Evolutionary conservation across 2,329 filamentous ascomycete species (phyloP).

Genomic region (Colletotrichum liriopes): DNA sequence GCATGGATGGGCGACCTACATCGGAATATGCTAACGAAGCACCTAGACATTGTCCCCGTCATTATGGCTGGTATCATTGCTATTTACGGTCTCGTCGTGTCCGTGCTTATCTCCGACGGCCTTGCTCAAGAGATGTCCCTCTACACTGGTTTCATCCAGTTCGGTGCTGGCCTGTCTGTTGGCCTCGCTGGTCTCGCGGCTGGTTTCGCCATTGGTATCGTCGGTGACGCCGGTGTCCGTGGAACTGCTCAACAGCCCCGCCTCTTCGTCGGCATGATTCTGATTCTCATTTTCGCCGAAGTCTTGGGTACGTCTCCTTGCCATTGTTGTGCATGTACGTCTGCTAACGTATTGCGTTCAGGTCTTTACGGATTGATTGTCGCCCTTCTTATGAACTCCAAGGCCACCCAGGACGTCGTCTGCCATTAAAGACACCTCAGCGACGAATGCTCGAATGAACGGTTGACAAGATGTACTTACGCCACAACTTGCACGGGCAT

Average conservation of each 20-base stretch:
- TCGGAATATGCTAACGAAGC: constrained; percentile 40
- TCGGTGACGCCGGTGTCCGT: constrained; percentile 90
- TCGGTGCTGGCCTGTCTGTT: constrained; percentile 86
- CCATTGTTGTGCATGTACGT: neutral
- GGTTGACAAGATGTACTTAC: constrained; percentile 57
- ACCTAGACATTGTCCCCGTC: constrained; percentile 96
- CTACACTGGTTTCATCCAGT: constrained; percentile 88
- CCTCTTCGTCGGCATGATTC: constrained; percentile 97
- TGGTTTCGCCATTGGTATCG: constrained; percentile 89
- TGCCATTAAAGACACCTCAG: constrained; percentile 65
- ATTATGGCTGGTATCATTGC: constrained; percentile 99
- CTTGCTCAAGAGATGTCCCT: constrained; percentile 81
- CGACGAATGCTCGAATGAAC: constrained; percentile 45
- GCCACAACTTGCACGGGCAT: constrained; percentile 44
- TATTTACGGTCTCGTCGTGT: constrained; percentile 95
- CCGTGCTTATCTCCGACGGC: constrained; percentile 87
- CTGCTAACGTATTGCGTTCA: constrained; percentile 53
- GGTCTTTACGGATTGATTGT: constrained; percentile 99
- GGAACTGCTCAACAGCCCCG: constrained; percentile 88
- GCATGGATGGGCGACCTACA: neutral
- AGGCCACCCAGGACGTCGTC: constrained; percentile 76
- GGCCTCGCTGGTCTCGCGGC: constrained; percentile 88
- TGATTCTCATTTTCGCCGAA: constrained; percentile 99
- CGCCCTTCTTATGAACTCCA: constrained; percentile 99
- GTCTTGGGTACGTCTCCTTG: constrained; percentile 81